These are phyloP conservation scores for Starmerella sp. DNA, from an alignment of 805 yeast species.

Conservation along the genomic window DNA sequence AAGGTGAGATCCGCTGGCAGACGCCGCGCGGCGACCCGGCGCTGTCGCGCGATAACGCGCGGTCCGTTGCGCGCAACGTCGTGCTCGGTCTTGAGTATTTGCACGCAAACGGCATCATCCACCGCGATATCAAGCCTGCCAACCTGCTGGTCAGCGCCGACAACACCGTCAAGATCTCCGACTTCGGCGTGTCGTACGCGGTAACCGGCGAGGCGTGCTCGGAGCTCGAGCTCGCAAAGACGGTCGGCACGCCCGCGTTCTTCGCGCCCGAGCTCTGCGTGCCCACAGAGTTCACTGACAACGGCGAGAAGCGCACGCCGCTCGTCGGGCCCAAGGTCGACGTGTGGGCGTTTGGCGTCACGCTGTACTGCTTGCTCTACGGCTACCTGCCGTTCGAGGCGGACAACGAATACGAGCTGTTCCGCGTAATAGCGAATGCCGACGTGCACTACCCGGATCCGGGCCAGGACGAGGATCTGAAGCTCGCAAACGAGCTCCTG, in stretches of 20 bases:
- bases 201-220: constrained; percentile 34
- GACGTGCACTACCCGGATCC: constrained; percentile 46
- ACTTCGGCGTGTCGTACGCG: constrained; percentile 89
- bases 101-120: constrained; percentile 68
- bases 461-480: constrained; percentile 22
- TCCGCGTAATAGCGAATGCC: constrained; percentile 64
- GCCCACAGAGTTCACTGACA: constrained; percentile 17
- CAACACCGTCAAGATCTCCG: constrained; percentile 79
- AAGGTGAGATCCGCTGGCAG: constrained; percentile 87
- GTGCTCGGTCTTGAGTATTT: constrained; percentile 79
- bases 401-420: constrained; percentile 72
- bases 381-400: constrained; percentile 87
- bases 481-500: constrained; percentile 43
- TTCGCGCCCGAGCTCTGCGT: constrained; percentile 84
- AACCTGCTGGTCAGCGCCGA: constrained; percentile 63
- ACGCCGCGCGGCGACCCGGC: constrained; percentile 47
- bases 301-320: constrained; percentile 27
- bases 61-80: constrained; percentile 70
- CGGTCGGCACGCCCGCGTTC: constrained; percentile 97
- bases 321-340: constrained; percentile 74
- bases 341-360: constrained; percentile 96
- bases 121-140: constrained; percentile 93
- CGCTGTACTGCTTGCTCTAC: constrained; percentile 74
- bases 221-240: constrained; percentile 80
- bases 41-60: constrained; percentile 52